Base-by-base conservation (phyloP, 306 rosid genomes). In the Lathyrus oleraceus region DNA sequence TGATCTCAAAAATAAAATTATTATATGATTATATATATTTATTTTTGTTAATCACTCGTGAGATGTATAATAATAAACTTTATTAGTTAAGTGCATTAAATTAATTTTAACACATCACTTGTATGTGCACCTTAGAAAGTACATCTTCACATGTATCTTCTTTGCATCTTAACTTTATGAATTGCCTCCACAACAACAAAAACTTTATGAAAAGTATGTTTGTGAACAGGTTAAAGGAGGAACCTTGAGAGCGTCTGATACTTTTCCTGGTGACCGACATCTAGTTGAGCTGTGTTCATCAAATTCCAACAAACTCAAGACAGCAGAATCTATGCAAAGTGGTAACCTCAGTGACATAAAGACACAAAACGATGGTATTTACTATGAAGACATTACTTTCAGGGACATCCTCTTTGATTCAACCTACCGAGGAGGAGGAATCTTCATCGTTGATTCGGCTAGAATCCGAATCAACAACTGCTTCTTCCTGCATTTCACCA, bases 321-420 rank as follows among this genome's bases (percentile, higher is more conserved):
- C 25, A 45, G 19, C 7, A 30, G 30, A 67, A 49, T 43, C 60
- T 19, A 4, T 19, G 0, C 36, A 67, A 12, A 21, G 1, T 11
- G 25, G 30, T 23, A 39, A 3, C 51, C 16, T 79, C 42, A n/a
- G 7, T 5, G 45, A 17, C 44, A 10, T 25, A 0, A 76, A 81
- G 40, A 78, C 8, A 40, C 74, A 82, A 62, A 76, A 38, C 65
- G 65, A 5, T 2, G 81, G 4, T 15, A 85, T 85, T 51, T 70
- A 72, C 79, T 87, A 85, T n/a, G 96, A 89, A 76, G 96, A 83
- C 83, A 83, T 87, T 71, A 85, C 92, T 13, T 87, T 89, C 61
- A 15, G 82, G 6, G 91, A 86, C 79, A 75, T 86, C 13, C 89
- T 86, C 57, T 89, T 89, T 11, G 96, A 86, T 72, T 89, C 91